Conservation (phyloP, 768 basidiomycete species). For the Boletus rufocinnamomeus region DNA sequence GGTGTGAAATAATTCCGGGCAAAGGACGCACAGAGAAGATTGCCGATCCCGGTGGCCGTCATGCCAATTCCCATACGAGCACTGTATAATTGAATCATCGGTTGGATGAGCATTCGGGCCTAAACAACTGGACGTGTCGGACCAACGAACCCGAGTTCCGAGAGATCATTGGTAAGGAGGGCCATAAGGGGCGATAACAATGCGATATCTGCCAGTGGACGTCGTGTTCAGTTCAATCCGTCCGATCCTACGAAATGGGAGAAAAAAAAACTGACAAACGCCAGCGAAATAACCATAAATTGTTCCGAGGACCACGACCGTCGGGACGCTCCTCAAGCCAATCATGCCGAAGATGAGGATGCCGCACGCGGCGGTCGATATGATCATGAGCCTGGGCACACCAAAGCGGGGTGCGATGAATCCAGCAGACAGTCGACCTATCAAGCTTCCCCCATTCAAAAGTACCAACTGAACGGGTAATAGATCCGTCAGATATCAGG, state of each 20-base stretch:
- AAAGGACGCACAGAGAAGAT: constrained; percentile 24
- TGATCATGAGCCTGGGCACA: constrained; percentile 43
- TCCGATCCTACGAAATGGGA: neutral
- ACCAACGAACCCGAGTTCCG: constrained; percentile 51
- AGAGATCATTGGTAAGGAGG: constrained; percentile 43
- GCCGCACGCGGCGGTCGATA: constrained; percentile 34
- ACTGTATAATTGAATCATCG: constrained; percentile 11
- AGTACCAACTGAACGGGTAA: constrained; percentile 44
- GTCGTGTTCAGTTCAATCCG: neutral
- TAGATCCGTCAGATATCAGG: neutral
- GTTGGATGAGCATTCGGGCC: neutral
- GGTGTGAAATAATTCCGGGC: neutral
- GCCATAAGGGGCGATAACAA: constrained; percentile 45
- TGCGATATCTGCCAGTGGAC: constrained; percentile 35
- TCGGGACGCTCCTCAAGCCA: constrained; percentile 36
- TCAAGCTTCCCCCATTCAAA: constrained; percentile 50
- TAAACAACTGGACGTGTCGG: neutral
- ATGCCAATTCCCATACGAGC: constrained; percentile 31
- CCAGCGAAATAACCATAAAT: constrained; percentile 53
- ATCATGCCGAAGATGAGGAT: constrained; percentile 48
- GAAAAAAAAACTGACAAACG: constrained; percentile 31
- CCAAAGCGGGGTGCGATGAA: constrained; percentile 46
- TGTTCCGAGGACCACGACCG: constrained; percentile 42
- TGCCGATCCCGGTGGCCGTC: constrained; percentile 14
- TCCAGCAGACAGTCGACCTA: constrained; percentile 53